Conservation (phyloP, 805 yeast species). For the Debaryomyces hansenii region DNA sequence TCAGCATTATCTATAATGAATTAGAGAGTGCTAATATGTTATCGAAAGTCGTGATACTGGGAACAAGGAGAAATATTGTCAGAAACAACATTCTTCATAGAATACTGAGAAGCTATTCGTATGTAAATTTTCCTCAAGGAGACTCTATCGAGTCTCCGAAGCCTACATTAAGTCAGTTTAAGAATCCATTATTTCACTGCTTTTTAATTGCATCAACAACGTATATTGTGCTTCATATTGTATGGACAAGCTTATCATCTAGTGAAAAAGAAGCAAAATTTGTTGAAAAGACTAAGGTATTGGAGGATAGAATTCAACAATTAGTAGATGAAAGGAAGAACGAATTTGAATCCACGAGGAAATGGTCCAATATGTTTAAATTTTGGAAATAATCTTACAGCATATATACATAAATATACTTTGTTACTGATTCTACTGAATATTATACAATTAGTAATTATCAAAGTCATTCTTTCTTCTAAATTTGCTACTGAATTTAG, state of each 20-base stretch:
- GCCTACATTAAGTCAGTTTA: slow-evolving; percentile 38
- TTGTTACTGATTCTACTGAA: slow-evolving; percentile 1
- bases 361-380: slow-evolving; percentile 15
- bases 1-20: no score
- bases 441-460: neutral
- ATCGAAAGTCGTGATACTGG: no score
- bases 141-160: slow-evolving; percentile 9
- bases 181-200: slow-evolving; percentile 35
- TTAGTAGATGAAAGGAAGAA: slow-evolving; percentile 27
- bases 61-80: no score
- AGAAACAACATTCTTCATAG: no score
- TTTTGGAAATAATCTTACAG: slow-evolving; percentile 12
- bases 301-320: slow-evolving; percentile 26
- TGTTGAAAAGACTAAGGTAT: slow-evolving; percentile 13
- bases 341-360: slow-evolving; percentile 12
- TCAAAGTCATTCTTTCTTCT: slow-evolving; percentile 12
- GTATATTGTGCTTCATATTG: slow-evolving; percentile 33
- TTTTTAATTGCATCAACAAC: slow-evolving; percentile 41
- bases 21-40: no score
- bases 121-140: slow-evolving; percentile 7
- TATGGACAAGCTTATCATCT: slow-evolving; percentile 33
- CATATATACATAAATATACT: neutral
- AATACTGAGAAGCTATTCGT: slow-evolving; percentile 4
- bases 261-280: slow-evolving; percentile 20
- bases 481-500: slow-evolving; percentile 31